Evolutionary conservation across 2,329 filamentous ascomycete species (phyloP), one percentile per base, ranked within the genome.

Genomic region (Paramyrothecium roridum): DNA sequence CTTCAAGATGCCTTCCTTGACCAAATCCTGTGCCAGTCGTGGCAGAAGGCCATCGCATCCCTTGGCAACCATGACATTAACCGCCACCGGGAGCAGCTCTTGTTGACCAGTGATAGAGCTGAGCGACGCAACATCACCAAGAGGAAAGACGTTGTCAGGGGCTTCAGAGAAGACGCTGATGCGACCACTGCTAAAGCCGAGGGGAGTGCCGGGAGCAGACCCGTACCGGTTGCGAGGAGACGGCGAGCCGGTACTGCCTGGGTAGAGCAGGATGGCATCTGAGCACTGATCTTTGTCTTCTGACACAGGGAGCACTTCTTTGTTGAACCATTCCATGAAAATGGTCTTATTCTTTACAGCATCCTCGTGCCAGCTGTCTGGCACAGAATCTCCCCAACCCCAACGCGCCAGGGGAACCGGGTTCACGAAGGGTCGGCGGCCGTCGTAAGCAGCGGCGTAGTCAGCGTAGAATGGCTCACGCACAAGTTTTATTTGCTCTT

Each of bases 41-140:
- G 80, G 80, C 23, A 87, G 61, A 71, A 86, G 74, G 0, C 81
- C 80, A 67, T 87, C 85, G 58, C 85, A 88, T 0, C 84, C 83
- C 59, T 78, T 80, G 1, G 82, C 80, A 0, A 76, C 83, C 68
- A 87, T 70, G 20, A 87, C 70, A 57, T 83, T 75, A 0, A 86
- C 76, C 1, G 80, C 78, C 0, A 87, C 83, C 0, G 84, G 85
- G 34, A 86, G 64, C 48, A 69, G 69, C 60, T 82, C 79, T 6
- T 72, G 71, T 43, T 79, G 77, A 2, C 74, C 71, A 0, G 76
- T 78, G 8, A 83, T 72, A 6, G 50, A 54, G 46, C 71, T 74
- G 33, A 46, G 54, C 4, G 63, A 63, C 1, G 62, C 57, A 1
- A 74, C 64, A 61, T 79, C 67, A 2, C 79, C 75, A 3, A 79